Percentiles rank a stretch among this genome's conserved stretches.
phyloP scores from a whole-genome alignment of 1,139 yeast genomes.

The Spathaspora jeffriesii region DNA sequence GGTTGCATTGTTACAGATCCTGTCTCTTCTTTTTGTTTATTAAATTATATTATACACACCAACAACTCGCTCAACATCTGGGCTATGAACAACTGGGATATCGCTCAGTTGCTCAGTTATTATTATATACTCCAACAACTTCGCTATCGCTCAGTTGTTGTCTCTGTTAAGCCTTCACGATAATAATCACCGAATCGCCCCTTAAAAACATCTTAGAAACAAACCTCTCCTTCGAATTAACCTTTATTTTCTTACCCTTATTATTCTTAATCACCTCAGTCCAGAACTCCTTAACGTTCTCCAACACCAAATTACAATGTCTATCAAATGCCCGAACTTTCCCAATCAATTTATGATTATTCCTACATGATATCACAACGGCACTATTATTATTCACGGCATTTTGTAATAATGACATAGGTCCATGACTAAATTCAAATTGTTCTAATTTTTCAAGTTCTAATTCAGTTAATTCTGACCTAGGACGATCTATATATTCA shows the following conservation, averaged over 20 bases:
- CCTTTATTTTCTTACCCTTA: conserved; percentile 72
- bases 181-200: conserved; percentile 93
- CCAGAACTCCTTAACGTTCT: conserved; percentile 93
- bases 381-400: conserved; percentile 77
- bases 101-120: too few species aligned
- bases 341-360: conserved; percentile 88
- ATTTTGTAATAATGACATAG: conserved; percentile 80
- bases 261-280: conserved; percentile 65
- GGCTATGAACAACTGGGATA: too few species aligned
- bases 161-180: conserved; percentile 60
- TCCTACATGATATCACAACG: conserved; percentile 86
- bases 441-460: conserved; percentile 87
- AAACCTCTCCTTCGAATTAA: conserved; percentile 79
- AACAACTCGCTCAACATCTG: too few species aligned
- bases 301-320: conserved; percentile 91
- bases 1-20: too few species aligned
- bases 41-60: too few species aligned
- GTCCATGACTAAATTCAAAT: conserved; percentile 89
- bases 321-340: conserved; percentile 94
- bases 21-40: neutral
- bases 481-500: conserved; percentile 68
- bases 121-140: too few species aligned
- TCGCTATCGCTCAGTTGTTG: too few species aligned
- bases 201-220: conserved; percentile 87
- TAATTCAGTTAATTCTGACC: conserved; percentile 75